Percentiles rank a stretch among this genome's conserved stretches.
These are phyloP conservation scores for Exophiala oligosperma DNA, from an alignment of 2,329 filamentous ascomycete genomes.

Conservation along the genomic window DNA sequence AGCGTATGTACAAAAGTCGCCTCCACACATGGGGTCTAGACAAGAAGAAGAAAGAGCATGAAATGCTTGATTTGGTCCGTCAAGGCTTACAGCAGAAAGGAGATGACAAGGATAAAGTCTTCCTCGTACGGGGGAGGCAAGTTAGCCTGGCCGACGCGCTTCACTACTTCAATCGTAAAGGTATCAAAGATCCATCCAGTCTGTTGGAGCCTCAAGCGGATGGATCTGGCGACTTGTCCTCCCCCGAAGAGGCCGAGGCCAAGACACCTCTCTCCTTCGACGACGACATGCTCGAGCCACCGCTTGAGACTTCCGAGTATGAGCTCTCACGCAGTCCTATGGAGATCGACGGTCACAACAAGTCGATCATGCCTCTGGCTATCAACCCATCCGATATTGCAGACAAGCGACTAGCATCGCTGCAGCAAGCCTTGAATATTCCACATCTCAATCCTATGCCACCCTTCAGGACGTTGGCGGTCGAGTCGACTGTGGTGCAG, in stretches of 20 bases:
- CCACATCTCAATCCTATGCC: slow-evolving; percentile 25
- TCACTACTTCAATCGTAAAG: slow-evolving; percentile 32
- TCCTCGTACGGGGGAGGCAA: slow-evolving; percentile 27
- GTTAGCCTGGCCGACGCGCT: slow-evolving; percentile 30
- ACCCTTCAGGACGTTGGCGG: slow-evolving; percentile 25
- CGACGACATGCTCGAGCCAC: slow-evolving; percentile 19
- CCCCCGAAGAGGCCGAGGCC: slow-evolving; percentile 26
- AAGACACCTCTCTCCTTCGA: slow-evolving; percentile 26
- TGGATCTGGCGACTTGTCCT: slow-evolving; percentile 22
- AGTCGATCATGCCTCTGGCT: slow-evolving; percentile 8
- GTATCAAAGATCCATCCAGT: slow-evolving; percentile 30
- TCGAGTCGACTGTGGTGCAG: slow-evolving; percentile 24
- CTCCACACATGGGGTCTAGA: slow-evolving; percentile 28
- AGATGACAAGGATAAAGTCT: slow-evolving; percentile 30
- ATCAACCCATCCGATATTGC: slow-evolving; percentile 22
- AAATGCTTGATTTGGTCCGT: slow-evolving; percentile 31
- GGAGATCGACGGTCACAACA: slow-evolving; percentile 12
- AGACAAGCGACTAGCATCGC: slow-evolving; percentile 15
- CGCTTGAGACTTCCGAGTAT: slow-evolving; percentile 19
- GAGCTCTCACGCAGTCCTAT: slow-evolving; percentile 20
- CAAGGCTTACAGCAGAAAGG: slow-evolving; percentile 29
- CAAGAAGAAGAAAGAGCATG: slow-evolving; percentile 32
- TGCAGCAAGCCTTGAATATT: slow-evolving; percentile 23
- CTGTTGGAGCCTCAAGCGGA: slow-evolving; percentile 21
- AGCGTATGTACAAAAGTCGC: slow-evolving; percentile 32